phyloP scores from a whole-genome alignment of 2,329 filamentous ascomycete genomes.

The Fusarium fracticaudum region DNA sequence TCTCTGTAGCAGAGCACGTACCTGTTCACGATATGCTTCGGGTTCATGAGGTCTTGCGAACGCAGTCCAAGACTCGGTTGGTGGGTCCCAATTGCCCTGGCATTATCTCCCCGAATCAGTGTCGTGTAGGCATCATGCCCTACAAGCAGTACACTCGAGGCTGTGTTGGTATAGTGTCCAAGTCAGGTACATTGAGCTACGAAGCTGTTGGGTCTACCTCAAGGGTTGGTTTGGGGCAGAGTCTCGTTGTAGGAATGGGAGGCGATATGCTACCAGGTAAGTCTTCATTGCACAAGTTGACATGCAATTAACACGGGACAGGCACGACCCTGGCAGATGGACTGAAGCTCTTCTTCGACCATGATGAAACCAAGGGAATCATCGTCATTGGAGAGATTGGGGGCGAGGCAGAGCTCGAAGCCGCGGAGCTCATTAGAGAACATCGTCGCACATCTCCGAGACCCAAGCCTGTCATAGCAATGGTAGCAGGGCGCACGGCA shows the following conservation, averaged over 20 bases:
- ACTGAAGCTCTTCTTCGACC: conserved; percentile 71
- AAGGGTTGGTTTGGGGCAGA: conserved; percentile 78
- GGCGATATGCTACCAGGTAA: conserved; percentile 76
- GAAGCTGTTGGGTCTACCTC: conserved; percentile 81
- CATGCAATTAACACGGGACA: not conserved
- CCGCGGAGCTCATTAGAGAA: conserved; percentile 76
- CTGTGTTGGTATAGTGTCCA: conserved; percentile 79
- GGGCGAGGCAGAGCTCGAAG: conserved; percentile 74
- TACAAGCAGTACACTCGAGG: conserved; percentile 61
- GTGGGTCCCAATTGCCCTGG: conserved; percentile 86
- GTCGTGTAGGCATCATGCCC: conserved; percentile 57
- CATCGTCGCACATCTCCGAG: conserved; percentile 63
- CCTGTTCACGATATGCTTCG: conserved; percentile 81
- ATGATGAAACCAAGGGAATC: conserved; percentile 75
- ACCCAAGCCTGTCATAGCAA: conserved; percentile 71
- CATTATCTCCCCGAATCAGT: conserved; percentile 79
- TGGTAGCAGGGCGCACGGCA: conserved; percentile 72
- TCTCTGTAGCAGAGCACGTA: conserved; percentile 83
- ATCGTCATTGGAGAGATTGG: conserved; percentile 79
- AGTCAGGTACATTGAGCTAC: conserved; percentile 82
- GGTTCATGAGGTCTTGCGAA: conserved; percentile 73
- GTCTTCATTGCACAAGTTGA: rapidly evolving
- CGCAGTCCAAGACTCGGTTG: conserved; percentile 75
- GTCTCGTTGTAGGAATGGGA: conserved; percentile 79
- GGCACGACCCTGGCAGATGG: conserved; percentile 77